A percentile compares a stretch with the other conserved stretches of the same genome.
Conservation (phyloP, 345 rosid species). For the sweet orange (Citrus sinensis) region DVS_A1.0 CM039163.1:25814501-25815000, state of each 20-base stretch:
- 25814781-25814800: neutral
- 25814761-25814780: neutral
- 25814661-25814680: neutral
- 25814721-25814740: too few relatives aligned
- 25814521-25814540: too few relatives aligned
- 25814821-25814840: neutral
- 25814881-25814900: too few relatives aligned
- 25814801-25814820: neutral
- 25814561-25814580: too few relatives aligned
- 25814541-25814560: neutral
- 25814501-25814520: neutral
- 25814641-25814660: neutral
- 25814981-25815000: conserved; percentile 81
- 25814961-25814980: conserved; percentile 94
- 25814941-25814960: conserved; percentile 84
- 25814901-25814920: too few relatives aligned
- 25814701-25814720: too few relatives aligned
- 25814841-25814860: neutral
- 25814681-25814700: too few relatives aligned
- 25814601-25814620: conserved; percentile 71
- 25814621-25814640: conserved; percentile 85
- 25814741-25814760: too few relatives aligned
- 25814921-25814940: conserved; percentile 75
- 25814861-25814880: too few relatives aligned
- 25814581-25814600: conserved; percentile 52